phyloP scores from a whole-genome alignment of 805 yeast species.

The Millerozyma miso region DNA sequence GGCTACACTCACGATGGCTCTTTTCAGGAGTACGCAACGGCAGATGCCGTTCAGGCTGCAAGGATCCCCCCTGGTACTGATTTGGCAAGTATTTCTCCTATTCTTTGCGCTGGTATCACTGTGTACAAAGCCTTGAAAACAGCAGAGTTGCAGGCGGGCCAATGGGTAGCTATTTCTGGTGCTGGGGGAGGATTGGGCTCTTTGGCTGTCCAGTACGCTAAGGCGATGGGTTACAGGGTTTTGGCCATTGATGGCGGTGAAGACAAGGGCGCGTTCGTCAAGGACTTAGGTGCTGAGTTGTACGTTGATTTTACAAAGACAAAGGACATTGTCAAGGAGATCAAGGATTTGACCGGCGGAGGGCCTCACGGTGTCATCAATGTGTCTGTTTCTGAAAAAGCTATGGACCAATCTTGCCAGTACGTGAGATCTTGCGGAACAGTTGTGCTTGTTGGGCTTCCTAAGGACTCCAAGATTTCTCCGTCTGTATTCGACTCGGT shows the following conservation, averaged over 20 bases:
- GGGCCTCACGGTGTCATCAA: slow-evolving; percentile 53
- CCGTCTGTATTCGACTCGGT: slow-evolving; percentile 40
- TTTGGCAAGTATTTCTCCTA: slow-evolving; percentile 55
- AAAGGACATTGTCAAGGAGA: slow-evolving; percentile 47
- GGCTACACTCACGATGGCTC: slow-evolving; percentile 75
- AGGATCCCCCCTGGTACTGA: slow-evolving; percentile 52
- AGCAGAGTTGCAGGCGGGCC: slow-evolving; percentile 56
- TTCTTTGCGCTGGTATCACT: slow-evolving; percentile 65
- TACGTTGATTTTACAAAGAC: slow-evolving; percentile 52
- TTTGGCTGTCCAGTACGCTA: slow-evolving; percentile 70
- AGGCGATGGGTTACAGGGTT: slow-evolving; percentile 67
- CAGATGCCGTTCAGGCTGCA: slow-evolving; percentile 62
- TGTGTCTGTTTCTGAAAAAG: slow-evolving; percentile 50
- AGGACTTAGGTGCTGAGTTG: slow-evolving; percentile 59
- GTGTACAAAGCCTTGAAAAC: slow-evolving; percentile 66
- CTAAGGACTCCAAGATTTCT: slow-evolving; percentile 40
- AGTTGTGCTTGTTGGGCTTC: slow-evolving; percentile 43
- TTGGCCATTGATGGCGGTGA: slow-evolving; percentile 73
- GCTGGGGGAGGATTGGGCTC: slow-evolving; percentile 83
- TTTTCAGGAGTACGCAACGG: slow-evolving; percentile 64
- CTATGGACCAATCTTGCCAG: slow-evolving; percentile 43
- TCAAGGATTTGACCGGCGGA: slow-evolving; percentile 47
- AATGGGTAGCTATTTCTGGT: slow-evolving; percentile 74
- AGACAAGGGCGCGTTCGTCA: slow-evolving; percentile 56
- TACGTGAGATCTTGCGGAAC: slow-evolving; percentile 40